Evolutionary conservation across 2,329 filamentous ascomycete species (phyloP).

Genomic region (Cladosporium oxysporum): DNA sequence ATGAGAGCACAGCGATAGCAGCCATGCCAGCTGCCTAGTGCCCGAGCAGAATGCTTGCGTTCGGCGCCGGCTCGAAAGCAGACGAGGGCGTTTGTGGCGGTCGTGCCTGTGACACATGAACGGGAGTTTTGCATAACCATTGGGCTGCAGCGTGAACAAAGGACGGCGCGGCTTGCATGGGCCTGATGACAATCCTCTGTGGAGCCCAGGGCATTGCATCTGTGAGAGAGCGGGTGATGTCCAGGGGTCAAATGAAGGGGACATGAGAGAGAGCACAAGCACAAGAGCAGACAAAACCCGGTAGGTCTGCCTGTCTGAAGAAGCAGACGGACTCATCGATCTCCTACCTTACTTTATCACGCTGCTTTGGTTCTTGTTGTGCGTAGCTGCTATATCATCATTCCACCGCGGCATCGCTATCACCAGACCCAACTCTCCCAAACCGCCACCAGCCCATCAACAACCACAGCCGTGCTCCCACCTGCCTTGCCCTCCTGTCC

Average conservation of each 20-base stretch:
- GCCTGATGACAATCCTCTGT: conserved; percentile 19
- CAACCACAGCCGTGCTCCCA: not conserved
- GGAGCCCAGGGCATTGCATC: conserved; percentile 14
- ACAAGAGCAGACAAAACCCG: conserved; percentile 18
- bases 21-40: conserved; percentile 5
- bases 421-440: not conserved
- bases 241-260: conserved; percentile 9
- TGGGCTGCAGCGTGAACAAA: conserved; percentile 18
- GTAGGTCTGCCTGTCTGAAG: conserved; percentile 9
- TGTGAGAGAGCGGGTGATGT: conserved; percentile 12
- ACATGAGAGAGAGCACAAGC: not conserved
- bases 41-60: conserved; percentile 8
- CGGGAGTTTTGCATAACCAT: conserved; percentile 19
- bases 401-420: conserved; percentile 18
- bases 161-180: conserved; percentile 19
- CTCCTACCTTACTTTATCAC: not conserved
- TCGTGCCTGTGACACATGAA: conserved; percentile 18
- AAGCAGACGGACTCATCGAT: not conserved
- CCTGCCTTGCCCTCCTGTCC: not conserved
- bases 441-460: conserved; percentile 3
- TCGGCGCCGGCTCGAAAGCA: conserved; percentile 9
- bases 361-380: conserved; percentile 14
- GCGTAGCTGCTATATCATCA: conserved; percentile 20
- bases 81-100: conserved; percentile 20
- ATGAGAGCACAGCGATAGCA: not conserved